Conservation (phyloP, 208 protist genomes). For the Wallacemonas sp. region DNA sequence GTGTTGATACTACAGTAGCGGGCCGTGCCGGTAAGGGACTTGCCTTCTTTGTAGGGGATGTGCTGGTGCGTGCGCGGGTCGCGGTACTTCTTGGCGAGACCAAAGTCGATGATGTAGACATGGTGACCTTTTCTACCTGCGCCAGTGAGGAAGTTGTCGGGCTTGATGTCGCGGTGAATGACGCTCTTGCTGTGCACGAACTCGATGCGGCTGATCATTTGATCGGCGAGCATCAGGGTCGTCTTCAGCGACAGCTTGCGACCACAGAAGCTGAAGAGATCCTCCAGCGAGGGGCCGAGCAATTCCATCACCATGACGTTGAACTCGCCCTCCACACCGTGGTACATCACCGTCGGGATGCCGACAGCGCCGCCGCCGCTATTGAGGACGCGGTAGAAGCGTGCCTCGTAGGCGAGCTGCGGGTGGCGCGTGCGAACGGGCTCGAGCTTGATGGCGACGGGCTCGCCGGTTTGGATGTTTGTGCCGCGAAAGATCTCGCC, state of each 20-base stretch:
- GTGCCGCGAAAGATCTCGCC: constrained; percentile 94
- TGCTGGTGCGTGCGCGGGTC: constrained; percentile 98
- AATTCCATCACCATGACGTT: constrained; percentile 96
- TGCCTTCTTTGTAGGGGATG: constrained; percentile 99
- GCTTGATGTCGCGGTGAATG: constrained; percentile 95
- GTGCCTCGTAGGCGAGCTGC: constrained; percentile 91
- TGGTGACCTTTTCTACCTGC: constrained; percentile 89
- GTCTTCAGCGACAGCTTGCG: constrained; percentile 92
- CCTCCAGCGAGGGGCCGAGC: constrained; percentile 91
- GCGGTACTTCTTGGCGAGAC: constrained; percentile 99
- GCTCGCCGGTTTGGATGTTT: constrained; percentile 88
- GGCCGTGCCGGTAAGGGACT: constrained; percentile 99
- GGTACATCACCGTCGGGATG: constrained; percentile 89
- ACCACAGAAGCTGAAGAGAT: constrained; percentile 91
- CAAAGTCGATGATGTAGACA: constrained; percentile 99
- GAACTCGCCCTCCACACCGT: constrained; percentile 91
- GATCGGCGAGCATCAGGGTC: constrained; percentile 92
- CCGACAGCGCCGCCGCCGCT: constrained; percentile 78
- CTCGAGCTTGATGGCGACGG: constrained; percentile 94
- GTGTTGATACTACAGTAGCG: constrained; percentile 99
- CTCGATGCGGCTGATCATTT: constrained; percentile 93
- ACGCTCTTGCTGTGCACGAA: constrained; percentile 94
- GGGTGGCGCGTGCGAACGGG: constrained; percentile 89
- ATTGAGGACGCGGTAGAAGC: constrained; percentile 90
- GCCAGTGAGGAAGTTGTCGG: constrained; percentile 95